These are phyloP conservation scores for Cucurbita ficifolia DNA, from an alignment of 306 rosid genomes.

Conservation along the genomic window DNA sequence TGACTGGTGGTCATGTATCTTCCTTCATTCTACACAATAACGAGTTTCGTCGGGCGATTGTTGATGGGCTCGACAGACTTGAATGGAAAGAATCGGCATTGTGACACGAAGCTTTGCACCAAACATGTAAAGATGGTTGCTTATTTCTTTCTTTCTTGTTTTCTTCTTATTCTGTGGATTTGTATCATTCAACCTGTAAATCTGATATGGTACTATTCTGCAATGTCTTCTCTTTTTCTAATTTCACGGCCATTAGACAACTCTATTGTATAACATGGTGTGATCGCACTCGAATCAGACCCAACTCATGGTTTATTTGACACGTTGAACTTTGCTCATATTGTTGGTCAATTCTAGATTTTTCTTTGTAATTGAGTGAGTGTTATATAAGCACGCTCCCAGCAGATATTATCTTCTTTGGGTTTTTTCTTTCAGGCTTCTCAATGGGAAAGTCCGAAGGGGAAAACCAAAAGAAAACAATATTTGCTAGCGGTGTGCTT, in stretches of 20 bases:
- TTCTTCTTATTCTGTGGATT: conserved; percentile 11
- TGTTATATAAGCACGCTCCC: no score
- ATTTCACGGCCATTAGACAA: not conserved
- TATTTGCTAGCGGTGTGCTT: no score
- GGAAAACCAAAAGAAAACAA: no score
- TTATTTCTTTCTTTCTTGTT: not conserved
- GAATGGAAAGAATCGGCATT: conserved; percentile 59
- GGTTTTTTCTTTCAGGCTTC: no score
- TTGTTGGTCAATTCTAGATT: no score
- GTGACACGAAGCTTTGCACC: conserved; percentile 17
- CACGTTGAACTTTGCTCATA: no score
- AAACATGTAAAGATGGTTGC: not conserved
- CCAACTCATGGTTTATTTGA: no score
- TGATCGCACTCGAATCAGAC: no score
- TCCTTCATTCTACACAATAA: conserved; percentile 81
- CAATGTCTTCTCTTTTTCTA: not conserved
- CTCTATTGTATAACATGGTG: no score
- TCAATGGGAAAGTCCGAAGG: no score
- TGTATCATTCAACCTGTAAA: conserved; percentile 16
- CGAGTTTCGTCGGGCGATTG: conserved; percentile 70
- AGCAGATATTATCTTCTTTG: no score
- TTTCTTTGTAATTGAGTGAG: no score
- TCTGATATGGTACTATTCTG: not conserved
- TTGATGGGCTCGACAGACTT: conserved; percentile 60
- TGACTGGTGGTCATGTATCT: conserved; percentile 88